Evolutionary conservation across 2,329 filamentous ascomycete genomes (phyloP).

Genomic region (Colletotrichum aenigma): DNA sequence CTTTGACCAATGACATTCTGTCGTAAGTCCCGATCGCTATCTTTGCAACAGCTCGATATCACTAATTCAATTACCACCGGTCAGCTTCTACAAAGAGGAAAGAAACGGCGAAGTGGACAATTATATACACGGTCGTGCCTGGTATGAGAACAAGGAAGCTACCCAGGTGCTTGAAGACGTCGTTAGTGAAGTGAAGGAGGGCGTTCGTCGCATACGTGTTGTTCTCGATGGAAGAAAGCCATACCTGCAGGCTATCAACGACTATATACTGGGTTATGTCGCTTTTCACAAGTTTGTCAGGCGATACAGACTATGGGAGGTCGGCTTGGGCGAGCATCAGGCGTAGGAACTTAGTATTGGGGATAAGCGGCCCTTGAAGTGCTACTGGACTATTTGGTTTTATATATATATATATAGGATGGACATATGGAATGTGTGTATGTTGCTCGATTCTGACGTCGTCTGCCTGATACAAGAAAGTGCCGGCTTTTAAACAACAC

Average conservation of each 20-base stretch:
- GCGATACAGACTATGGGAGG: background rate
- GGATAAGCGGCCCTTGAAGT: accelerated
- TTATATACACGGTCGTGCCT: background rate
- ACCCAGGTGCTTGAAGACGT: background rate
- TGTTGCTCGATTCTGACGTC: too few species aligned
- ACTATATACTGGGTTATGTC: background rate
- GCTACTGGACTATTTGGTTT: background rate
- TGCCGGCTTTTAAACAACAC: too few species aligned
- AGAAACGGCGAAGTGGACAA: background rate
- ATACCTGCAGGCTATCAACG: background rate
- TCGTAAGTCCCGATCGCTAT: background rate
- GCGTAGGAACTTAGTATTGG: background rate
- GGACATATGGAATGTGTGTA: too few species aligned
- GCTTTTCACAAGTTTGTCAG: background rate
- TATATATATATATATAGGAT: too few species aligned
- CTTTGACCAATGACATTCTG: background rate
- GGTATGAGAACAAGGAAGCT: background rate
- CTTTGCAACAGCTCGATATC: background rate
- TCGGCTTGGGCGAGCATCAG: background rate
- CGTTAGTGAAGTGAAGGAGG: background rate
- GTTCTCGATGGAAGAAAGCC: background rate
- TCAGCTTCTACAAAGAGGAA: background rate
- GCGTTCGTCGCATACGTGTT: background rate
- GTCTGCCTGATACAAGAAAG: too few species aligned
- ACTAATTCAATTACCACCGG: background rate